phyloP scores from a whole-genome alignment of 1,139 yeast species.

The Protomyces arabidopsidicola region DNA sequence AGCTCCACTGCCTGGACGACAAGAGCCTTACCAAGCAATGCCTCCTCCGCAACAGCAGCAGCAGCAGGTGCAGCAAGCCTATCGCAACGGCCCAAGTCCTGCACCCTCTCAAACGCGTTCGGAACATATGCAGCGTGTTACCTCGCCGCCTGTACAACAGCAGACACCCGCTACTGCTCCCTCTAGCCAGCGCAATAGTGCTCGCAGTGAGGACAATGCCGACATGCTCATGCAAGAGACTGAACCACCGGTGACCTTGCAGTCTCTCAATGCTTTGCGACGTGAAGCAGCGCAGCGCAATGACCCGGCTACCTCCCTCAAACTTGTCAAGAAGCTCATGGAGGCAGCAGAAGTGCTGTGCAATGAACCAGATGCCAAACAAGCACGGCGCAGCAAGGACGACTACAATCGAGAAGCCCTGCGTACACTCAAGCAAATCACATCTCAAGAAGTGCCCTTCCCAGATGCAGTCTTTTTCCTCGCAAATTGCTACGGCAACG shows the following conservation, averaged over 20 bases:
- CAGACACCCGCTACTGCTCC: not conserved
- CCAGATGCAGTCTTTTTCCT: conserved; percentile 52
- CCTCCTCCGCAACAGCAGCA: not conserved
- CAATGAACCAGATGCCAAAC: conserved; percentile 44
- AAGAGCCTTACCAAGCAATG: not conserved
- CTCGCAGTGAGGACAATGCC: not conserved
- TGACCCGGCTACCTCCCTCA: conserved; percentile 45
- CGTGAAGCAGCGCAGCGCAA: conserved; percentile 14
- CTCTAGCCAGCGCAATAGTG: not conserved
- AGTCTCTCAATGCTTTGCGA: not conserved
- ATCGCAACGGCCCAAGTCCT: not conserved
- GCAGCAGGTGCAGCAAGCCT: not conserved
- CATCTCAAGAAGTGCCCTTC: conserved; percentile 35
- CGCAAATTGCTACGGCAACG: conserved; percentile 59
- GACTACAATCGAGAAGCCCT: conserved; percentile 55
- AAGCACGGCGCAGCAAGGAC: conserved; percentile 50
- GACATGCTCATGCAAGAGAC: conserved; percentile 13
- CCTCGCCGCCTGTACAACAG: not conserved
- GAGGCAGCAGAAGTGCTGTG: conserved; percentile 45
- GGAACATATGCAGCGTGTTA: not conserved
- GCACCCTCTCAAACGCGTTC: not conserved
- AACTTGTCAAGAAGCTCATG: conserved; percentile 51
- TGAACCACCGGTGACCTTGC: conserved; percentile 6
- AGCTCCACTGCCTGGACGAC: not conserved
- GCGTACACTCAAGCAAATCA: conserved; percentile 53